These are phyloP conservation scores for Somion occarium DNA, from an alignment of 1,284 basidiomycete genomes.

Conservation along the genomic window DNA sequence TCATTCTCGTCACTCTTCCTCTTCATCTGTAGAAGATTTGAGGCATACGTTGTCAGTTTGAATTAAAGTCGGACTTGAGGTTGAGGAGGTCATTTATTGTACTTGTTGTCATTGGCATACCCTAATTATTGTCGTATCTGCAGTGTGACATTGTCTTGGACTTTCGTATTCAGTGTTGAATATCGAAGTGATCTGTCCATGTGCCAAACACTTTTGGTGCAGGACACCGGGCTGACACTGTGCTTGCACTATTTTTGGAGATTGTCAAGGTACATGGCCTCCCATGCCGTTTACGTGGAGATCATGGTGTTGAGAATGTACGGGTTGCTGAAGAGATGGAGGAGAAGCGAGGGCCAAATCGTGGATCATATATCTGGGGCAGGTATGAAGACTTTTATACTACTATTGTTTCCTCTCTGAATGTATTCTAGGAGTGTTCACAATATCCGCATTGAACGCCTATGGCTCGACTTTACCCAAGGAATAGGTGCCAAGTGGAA, in stretches of 20 bases:
- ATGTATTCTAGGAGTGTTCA: constrained; percentile 12
- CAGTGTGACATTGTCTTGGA: too few species aligned
- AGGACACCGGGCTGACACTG: constrained; percentile 16
- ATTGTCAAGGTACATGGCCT: constrained; percentile 10
- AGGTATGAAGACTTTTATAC: constrained; percentile 19
- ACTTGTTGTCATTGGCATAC: too few species aligned
- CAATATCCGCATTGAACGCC: constrained; percentile 20
- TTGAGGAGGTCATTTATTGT: too few species aligned
- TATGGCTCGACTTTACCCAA: constrained; percentile 35
- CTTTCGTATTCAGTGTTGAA: too few species aligned
- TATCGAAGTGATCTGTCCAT: too few species aligned
- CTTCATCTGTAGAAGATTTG: too few species aligned
- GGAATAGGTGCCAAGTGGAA: constrained; percentile 27
- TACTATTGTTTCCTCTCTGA: background rate
- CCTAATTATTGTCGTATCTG: too few species aligned
- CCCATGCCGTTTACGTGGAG: constrained; percentile 23
- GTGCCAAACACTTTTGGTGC: too few species aligned
- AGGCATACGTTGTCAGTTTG: too few species aligned
- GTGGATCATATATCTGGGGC: constrained; percentile 33
- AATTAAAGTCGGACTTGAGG: too few species aligned
- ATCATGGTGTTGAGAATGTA: constrained; percentile 27
- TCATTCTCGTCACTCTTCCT: too few species aligned
- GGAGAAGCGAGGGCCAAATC: constrained; percentile 17
- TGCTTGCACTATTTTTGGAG: constrained; percentile 18
- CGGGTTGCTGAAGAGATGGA: constrained; percentile 26